phyloP scores from a whole-genome alignment of 2,329 filamentous ascomycete species.

The Fusarium sp. region DNA sequence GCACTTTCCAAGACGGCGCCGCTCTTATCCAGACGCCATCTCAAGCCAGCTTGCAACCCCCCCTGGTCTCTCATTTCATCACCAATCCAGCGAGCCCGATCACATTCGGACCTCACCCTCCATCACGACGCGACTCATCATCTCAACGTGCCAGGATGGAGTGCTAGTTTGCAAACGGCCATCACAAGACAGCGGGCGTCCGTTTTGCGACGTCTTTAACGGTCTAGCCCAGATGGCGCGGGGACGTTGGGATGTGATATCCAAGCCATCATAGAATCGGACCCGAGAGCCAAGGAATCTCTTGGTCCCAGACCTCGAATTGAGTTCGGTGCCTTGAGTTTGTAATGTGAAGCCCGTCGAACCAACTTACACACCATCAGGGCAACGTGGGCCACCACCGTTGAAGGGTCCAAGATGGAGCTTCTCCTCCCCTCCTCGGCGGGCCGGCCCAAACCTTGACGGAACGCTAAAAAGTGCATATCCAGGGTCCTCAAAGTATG shows the following conservation, averaged over 20 bases:
- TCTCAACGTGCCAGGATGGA: slow-evolving; percentile 26
- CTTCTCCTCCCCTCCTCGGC: slow-evolving; percentile 18
- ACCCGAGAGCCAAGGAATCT: slow-evolving; percentile 17
- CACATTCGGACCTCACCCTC: slow-evolving; percentile 27
- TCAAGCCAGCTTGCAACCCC: slow-evolving; percentile 13
- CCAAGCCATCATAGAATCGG: slow-evolving; percentile 23
- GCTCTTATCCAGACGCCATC: slow-evolving; percentile 24
- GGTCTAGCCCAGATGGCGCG: slow-evolving; percentile 26
- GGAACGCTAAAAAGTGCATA: slow-evolving; percentile 31
- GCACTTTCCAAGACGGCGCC: neutral
- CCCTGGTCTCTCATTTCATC: slow-evolving; percentile 15
- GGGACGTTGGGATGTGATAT: slow-evolving; percentile 21
- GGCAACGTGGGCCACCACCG: slow-evolving; percentile 21
- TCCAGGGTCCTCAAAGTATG: slow-evolving; percentile 13
- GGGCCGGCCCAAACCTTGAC: slow-evolving; percentile 37
- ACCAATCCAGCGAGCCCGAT: slow-evolving; percentile 11
- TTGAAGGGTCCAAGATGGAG: slow-evolving; percentile 31
- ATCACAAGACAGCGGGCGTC: slow-evolving; percentile 6
- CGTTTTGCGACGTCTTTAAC: slow-evolving; percentile 21
- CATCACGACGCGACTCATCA: slow-evolving; percentile 21
- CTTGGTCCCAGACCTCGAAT: slow-evolving; percentile 21
- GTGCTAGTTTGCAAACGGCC: slow-evolving; percentile 10
- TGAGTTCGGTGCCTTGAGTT: slow-evolving; percentile 36
- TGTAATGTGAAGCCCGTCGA: slow-evolving; percentile 11
- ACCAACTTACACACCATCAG: slow-evolving; percentile 28